Percentiles rank a stretch among this genome's conserved stretches.
Conservation (phyloP, 768 basidiomycete species). For the Tricholoma furcatifolium region DNA sequence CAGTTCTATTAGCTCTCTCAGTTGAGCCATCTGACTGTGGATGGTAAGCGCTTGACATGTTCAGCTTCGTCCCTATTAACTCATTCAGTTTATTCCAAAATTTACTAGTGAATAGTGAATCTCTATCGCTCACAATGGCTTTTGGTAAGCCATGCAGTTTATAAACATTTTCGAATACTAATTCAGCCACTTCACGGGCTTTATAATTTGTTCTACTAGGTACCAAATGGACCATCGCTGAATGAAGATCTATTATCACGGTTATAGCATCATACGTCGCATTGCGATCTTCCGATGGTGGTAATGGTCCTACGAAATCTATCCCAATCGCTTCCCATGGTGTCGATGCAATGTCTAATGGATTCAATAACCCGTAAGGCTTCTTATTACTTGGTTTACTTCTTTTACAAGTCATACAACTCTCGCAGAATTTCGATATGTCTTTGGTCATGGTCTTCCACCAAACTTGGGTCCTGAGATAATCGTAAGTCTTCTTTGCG, state of each 20-base stretch:
- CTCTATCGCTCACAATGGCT: neutral
- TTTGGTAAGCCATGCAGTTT: neutral
- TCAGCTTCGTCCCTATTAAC: neutral
- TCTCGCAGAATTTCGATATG: neutral
- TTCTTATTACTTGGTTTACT: neutral
- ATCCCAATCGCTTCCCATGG: neutral
- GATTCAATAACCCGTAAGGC: neutral
- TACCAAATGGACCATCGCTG: neutral
- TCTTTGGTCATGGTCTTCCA: slow-evolving; percentile 18
- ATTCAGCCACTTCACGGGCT: too few species aligned
- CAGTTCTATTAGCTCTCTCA: neutral
- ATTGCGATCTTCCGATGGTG: neutral
- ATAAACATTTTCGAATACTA: too few species aligned
- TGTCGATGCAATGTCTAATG: neutral
- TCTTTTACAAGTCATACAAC: neutral
- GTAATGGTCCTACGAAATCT: neutral
- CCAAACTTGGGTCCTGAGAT: slow-evolving; percentile 18
- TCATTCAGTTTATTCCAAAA: neutral
- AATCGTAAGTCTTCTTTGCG: slow-evolving; percentile 24
- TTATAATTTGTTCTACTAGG: neutral
- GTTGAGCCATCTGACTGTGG: neutral
- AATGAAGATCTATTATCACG: neutral
- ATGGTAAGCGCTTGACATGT: neutral
- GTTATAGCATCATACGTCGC: neutral
- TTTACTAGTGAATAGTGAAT: neutral